Percentiles rank a stretch among this genome's conserved stretches.
Evolutionary conservation across 2,329 filamentous ascomycete species (phyloP).

Genomic region (Claviceps humidiphila): DNA sequence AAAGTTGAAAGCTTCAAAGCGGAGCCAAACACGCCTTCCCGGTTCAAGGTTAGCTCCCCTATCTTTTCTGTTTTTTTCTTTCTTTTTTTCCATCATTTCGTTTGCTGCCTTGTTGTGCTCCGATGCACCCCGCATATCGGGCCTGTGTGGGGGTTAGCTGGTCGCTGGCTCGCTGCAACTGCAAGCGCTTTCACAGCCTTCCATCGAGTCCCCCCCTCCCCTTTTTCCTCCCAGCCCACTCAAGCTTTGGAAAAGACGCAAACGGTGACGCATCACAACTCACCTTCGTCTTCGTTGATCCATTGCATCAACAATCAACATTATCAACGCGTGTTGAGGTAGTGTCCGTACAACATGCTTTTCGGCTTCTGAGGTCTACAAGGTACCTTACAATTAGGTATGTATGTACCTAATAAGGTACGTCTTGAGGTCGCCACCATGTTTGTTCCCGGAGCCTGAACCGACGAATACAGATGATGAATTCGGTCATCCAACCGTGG

Average conservation of each 20-base stretch:
- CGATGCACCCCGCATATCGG: neutral
- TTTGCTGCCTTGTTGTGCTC: neutral
- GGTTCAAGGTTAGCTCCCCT: neutral
- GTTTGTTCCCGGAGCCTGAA: neutral
- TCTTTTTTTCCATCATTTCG: neutral
- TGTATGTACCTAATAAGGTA: neutral
- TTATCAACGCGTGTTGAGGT: no score
- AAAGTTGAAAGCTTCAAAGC: no score
- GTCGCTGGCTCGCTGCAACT: no score
- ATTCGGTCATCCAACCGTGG: neutral
- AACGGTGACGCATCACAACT: conserved; percentile 2
- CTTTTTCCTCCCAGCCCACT: neutral
- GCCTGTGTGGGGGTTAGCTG: neutral
- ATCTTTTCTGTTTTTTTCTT: neutral
- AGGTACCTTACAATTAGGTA: no score
- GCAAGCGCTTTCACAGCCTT: no score
- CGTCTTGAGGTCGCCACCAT: neutral
- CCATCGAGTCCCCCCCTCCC: no score
- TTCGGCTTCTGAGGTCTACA: conserved; percentile 6
- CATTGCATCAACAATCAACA: no score
- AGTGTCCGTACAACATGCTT: conserved; percentile 3
- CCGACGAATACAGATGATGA: neutral
- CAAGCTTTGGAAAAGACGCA: neutral
- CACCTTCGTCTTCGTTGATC: neutral
- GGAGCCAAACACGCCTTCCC: no score